Conservation (phyloP, 257 asterid genomes). For the Galeopsis tetrahit region DNA sequence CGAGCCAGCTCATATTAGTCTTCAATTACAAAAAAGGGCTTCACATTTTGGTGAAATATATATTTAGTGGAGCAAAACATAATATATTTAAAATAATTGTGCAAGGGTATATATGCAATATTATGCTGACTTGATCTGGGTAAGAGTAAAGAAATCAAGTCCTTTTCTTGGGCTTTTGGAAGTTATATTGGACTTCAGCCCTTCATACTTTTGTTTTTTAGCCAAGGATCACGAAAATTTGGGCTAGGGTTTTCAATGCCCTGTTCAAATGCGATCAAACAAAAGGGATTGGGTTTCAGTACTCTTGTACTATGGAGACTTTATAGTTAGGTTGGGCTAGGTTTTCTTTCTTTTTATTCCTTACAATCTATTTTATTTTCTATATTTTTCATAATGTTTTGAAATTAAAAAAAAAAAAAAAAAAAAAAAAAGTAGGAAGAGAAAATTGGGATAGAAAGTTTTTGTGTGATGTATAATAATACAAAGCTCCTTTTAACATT, state of each 20-base stretch:
- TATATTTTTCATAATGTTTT: no score
- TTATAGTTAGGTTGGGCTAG: not conserved
- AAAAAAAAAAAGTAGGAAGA: no score
- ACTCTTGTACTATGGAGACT: no score
- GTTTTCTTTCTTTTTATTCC: not conserved
- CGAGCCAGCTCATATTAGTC: not conserved
- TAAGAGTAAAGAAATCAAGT: not conserved
- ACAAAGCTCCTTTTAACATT: no score
- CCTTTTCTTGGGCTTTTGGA: not conserved
- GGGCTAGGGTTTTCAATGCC: not conserved
- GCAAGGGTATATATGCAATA: not conserved
- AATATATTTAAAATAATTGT: no score
- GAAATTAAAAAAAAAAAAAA: no score
- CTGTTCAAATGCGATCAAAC: not conserved
- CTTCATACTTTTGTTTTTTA: no score
- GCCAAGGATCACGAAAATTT: no score
- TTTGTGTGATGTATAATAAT: no score
- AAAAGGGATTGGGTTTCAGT: not conserved
- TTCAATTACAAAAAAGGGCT: not conserved
- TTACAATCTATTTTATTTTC: no score
- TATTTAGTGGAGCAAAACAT: not conserved
- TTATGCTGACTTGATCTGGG: no score
- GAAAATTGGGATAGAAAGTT: no score
- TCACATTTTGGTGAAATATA: not conserved
- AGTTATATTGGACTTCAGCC: not conserved